Evolutionary conservation across 2,329 filamentous ascomycete species (phyloP).

Genomic region (Stachybotrys chartarum): DNA sequence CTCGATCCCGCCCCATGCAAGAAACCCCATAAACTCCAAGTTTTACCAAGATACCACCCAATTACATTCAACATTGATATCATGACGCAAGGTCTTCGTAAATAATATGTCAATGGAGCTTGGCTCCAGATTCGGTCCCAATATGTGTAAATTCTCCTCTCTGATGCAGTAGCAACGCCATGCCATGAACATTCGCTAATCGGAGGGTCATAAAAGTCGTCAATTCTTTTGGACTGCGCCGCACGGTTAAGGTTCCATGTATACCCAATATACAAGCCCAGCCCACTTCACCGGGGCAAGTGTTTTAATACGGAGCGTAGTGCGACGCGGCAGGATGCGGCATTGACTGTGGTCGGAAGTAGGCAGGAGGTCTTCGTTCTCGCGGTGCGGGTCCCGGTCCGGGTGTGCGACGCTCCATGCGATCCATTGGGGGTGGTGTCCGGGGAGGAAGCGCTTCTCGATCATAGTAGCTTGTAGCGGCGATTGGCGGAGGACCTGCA

Average conservation of each 20-base stretch:
- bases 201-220: neutral
- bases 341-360: slow-evolving; percentile 6
- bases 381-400: slow-evolving; percentile 18
- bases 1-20: neutral
- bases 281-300: neutral
- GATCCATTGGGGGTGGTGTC: slow-evolving; percentile 16
- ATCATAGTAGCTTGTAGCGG: slow-evolving; percentile 15
- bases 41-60: neutral
- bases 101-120: neutral
- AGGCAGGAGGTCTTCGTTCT: slow-evolving; percentile 10
- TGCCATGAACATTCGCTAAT: slow-evolving; percentile 5
- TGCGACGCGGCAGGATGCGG: slow-evolving; percentile 10
- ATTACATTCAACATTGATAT: neutral
- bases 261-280: neutral
- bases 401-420: slow-evolving; percentile 16
- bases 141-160: neutral
- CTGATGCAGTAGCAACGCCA: neutral
- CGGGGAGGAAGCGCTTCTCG: slow-evolving; percentile 15
- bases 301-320: slow-evolving; percentile 5
- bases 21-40: neutral
- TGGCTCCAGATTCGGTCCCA: neutral
- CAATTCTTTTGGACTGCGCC: neutral
- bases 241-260: neutral
- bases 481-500: slow-evolving; percentile 9
- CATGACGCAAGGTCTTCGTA: neutral